Conservation (phyloP, 257 asterid genomes). For the Solanum piurae region DNA sequence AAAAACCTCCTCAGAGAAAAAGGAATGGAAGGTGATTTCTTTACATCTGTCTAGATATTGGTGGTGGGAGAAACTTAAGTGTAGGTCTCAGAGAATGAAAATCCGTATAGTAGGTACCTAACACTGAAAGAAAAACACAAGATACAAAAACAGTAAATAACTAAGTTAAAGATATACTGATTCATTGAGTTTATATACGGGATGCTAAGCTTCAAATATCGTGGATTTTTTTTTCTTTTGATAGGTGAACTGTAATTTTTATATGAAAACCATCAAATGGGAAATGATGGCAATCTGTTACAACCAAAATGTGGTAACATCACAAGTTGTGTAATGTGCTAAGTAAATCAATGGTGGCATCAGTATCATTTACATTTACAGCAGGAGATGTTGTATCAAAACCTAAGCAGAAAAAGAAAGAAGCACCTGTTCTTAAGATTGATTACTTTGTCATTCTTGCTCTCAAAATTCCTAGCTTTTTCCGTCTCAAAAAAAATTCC, state of each 20-base stretch:
- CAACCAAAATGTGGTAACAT: background rate
- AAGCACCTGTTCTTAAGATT: background rate
- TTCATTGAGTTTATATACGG: background rate
- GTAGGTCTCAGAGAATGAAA: background rate
- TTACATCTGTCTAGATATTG: background rate
- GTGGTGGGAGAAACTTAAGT: background rate
- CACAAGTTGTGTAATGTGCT: background rate
- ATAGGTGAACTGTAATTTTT: background rate
- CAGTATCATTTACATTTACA: background rate
- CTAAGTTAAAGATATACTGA: background rate
- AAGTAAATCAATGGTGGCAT: background rate
- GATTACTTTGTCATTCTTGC: background rate
- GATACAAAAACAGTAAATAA: background rate
- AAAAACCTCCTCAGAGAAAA: background rate
- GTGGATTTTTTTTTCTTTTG: background rate
- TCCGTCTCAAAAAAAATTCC: too few relatives aligned
- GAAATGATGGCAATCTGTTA: background rate
- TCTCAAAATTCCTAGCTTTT: background rate
- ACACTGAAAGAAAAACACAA: background rate
- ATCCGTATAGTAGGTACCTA: background rate
- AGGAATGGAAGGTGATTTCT: background rate
- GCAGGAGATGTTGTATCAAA: background rate
- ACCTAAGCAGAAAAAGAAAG: background rate
- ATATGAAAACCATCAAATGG: background rate
- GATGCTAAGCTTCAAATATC: background rate